Conservation (phyloP, 768 basidiomycete species). For the Trichaptum fuscoviolaceum region DNA sequence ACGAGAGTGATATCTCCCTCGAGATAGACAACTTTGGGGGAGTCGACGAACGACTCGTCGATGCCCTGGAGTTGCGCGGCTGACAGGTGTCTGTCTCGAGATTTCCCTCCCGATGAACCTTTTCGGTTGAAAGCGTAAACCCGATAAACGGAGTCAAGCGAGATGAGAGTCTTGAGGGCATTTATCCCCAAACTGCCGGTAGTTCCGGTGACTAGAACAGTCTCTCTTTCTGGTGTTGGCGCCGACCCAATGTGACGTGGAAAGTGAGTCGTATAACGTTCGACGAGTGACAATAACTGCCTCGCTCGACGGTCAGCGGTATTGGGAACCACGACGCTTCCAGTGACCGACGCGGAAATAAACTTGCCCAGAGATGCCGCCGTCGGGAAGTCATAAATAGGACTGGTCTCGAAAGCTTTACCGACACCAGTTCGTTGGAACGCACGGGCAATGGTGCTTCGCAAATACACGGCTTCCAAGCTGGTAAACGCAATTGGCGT, state of each 20-base stretch:
- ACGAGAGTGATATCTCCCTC: slow-evolving; percentile 16
- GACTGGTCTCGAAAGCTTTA: slow-evolving; percentile 14
- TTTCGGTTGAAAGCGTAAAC: slow-evolving; percentile 21
- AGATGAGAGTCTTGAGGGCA: slow-evolving; percentile 25
- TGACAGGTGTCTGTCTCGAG: slow-evolving; percentile 22
- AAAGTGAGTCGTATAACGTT: slow-evolving; percentile 29
- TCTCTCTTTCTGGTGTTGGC: slow-evolving; percentile 10
- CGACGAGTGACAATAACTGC: slow-evolving; percentile 32
- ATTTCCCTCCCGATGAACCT: slow-evolving; percentile 12
- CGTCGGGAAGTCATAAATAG: slow-evolving; percentile 37
- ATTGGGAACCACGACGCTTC: background rate
- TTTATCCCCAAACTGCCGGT: slow-evolving; percentile 38
- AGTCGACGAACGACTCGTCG: slow-evolving; percentile 19
- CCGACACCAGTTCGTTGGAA: slow-evolving; percentile 14
- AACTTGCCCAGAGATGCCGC: slow-evolving; percentile 23
- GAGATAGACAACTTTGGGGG: slow-evolving; percentile 14
- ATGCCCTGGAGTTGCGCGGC: slow-evolving; percentile 27
- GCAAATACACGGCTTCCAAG: slow-evolving; percentile 32
- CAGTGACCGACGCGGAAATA: slow-evolving; percentile 10
- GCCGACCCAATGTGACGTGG: slow-evolving; percentile 7
- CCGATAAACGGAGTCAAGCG: slow-evolving; percentile 15
- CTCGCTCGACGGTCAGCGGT: slow-evolving; percentile 7
- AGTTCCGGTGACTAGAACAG: slow-evolving; percentile 36
- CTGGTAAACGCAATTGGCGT: slow-evolving; percentile 12
- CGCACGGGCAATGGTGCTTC: slow-evolving; percentile 24